These are phyloP conservation scores for Podospora comata DNA, from an alignment of 495 filamentous ascomycete genomes.

Conservation along the genomic window DNA sequence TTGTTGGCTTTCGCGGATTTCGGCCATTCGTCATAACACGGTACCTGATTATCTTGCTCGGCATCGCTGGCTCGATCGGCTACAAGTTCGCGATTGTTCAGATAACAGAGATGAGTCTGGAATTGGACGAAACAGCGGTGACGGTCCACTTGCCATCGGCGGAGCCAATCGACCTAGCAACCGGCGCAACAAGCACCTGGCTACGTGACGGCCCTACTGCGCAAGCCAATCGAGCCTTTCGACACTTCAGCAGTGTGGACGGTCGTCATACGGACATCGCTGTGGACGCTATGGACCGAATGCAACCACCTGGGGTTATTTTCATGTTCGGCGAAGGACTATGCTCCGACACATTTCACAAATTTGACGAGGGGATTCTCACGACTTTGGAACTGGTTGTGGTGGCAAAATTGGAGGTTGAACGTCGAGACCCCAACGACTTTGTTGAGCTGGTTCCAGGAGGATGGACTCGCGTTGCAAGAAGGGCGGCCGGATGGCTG, in stretches of 20 bases:
- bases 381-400: background rate
- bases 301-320: background rate
- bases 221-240: constrained; percentile 2
- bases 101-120: background rate
- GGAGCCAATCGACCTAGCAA: background rate
- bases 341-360: background rate
- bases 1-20: constrained; percentile 8
- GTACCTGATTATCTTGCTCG: background rate
- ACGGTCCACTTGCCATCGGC: background rate
- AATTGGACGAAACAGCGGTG: background rate
- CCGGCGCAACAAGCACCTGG: constrained; percentile 14
- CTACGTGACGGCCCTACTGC: constrained; percentile 3
- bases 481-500: background rate
- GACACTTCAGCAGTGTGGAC: background rate
- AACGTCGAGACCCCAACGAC: too few species aligned
- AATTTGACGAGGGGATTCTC: background rate
- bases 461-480: background rate
- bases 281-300: background rate
- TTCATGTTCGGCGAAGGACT: background rate
- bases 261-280: background rate
- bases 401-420: background rate
- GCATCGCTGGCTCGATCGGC: background rate
- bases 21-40: background rate
- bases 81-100: constrained; percentile 14
- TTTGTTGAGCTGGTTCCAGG: background rate